A percentile compares a stretch with the other conserved stretches of the same genome.
These are phyloP conservation scores for Scheffersomyces cryptocercus DNA, from an alignment of 1,139 yeast species.

Conservation along the genomic window DNA sequence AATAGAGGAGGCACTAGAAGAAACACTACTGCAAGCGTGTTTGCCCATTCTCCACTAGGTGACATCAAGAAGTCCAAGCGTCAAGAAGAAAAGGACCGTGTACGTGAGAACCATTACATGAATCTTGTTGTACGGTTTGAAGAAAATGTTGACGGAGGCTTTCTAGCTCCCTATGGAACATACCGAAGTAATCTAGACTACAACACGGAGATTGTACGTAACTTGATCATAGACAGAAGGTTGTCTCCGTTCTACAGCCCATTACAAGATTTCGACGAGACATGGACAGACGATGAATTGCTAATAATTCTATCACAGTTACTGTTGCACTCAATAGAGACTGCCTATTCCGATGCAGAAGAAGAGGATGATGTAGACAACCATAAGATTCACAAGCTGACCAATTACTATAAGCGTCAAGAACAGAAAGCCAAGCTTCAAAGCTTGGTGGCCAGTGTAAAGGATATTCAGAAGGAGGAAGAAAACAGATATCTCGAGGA, in stretches of 20 bases:
- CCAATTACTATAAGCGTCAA: slow-evolving; percentile 50
- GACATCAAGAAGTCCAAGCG: slow-evolving; percentile 29
- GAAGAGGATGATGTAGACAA: slow-evolving; percentile 54
- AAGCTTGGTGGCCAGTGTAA: slow-evolving; percentile 48
- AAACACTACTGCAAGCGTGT: slow-evolving; percentile 12
- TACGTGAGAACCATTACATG: slow-evolving; percentile 53
- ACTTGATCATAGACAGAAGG: slow-evolving; percentile 57
- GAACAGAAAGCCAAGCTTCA: slow-evolving; percentile 54
- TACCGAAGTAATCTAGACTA: slow-evolving; percentile 76
- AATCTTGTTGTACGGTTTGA: slow-evolving; percentile 57
- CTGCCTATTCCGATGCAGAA: slow-evolving; percentile 56
- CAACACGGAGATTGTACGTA: slow-evolving; percentile 68
- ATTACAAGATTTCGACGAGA: slow-evolving; percentile 73
- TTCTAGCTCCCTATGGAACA: slow-evolving; percentile 83
- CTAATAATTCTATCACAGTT: slow-evolving; percentile 54
- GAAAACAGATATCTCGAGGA: slow-evolving; percentile 48
- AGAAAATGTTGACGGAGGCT: slow-evolving; percentile 78
- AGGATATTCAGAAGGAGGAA: slow-evolving; percentile 55
- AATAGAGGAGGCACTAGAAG: slow-evolving; percentile 15
- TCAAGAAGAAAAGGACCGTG: slow-evolving; percentile 52
- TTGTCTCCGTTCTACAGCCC: slow-evolving; percentile 93
- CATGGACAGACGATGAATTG: slow-evolving; percentile 75
- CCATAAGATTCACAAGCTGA: slow-evolving; percentile 57
- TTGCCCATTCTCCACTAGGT: slow-evolving; percentile 13
- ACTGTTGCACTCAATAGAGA: slow-evolving; percentile 60